These are phyloP conservation scores for Actinidia arguta DNA, from an alignment of 179 eudicot genomes.

Conservation along the genomic window DNA sequence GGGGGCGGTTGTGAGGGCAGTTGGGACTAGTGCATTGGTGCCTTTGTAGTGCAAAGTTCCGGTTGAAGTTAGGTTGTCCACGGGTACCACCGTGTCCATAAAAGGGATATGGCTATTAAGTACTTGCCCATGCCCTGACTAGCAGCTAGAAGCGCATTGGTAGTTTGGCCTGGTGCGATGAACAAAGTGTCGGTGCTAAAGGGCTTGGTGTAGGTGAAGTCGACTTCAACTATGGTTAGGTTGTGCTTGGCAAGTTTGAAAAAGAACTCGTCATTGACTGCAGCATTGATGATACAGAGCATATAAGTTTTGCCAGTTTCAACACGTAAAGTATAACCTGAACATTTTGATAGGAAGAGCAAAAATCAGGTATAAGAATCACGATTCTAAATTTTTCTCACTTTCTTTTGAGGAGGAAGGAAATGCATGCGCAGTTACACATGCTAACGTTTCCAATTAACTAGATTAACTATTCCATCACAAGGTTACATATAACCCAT, in stretches of 20 bases:
- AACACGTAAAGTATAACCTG: conserved; percentile 59
- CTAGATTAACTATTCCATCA: neutral
- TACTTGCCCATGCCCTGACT: conserved; percentile 47
- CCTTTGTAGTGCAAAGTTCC: conserved; percentile 50
- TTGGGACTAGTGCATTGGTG: conserved; percentile 25
- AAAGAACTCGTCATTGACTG: conserved; percentile 74
- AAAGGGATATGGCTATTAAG: conserved; percentile 60
- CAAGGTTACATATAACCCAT: neutral
- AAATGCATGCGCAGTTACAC: too few relatives aligned
- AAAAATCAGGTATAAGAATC: neutral
- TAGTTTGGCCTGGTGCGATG: conserved; percentile 82
- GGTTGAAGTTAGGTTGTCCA: conserved; percentile 54
- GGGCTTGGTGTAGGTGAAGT: conserved; percentile 70
- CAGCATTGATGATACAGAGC: conserved; percentile 73
- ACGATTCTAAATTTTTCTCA: too few relatives aligned
- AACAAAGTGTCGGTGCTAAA: conserved; percentile 62
- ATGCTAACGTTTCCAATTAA: neutral
- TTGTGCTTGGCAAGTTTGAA: conserved; percentile 68
- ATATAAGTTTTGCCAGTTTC: conserved; percentile 63
- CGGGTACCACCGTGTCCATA: conserved; percentile 60
- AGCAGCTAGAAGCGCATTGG: conserved; percentile 64
- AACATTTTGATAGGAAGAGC: neutral
- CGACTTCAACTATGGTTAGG: conserved; percentile 72
- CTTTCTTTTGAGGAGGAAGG: neutral
- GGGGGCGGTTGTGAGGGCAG: conserved; percentile 45